Percentiles rank a stretch among this genome's conserved stretches.
These are phyloP conservation scores for Apiotrichum siamense DNA, from an alignment of 1,284 basidiomycete genomes.

Conservation along the genomic window DNA sequence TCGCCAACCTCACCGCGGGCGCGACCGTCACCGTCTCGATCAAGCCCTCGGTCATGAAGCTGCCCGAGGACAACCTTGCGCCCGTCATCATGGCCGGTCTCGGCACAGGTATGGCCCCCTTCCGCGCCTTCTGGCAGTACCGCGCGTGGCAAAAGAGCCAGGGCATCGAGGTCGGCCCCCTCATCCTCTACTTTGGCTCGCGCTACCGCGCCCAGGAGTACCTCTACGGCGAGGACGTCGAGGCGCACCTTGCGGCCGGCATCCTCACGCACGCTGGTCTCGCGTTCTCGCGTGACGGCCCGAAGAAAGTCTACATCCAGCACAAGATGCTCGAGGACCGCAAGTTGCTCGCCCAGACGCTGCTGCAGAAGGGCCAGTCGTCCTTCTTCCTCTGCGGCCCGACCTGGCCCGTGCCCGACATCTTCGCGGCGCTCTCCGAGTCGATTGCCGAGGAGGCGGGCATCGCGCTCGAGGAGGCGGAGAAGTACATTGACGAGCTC, in stretches of 20 bases:
- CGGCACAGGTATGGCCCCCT: constrained; percentile 92
- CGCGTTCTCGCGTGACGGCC: constrained; percentile 92
- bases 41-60: constrained; percentile 99
- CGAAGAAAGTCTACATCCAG: constrained; percentile 94
- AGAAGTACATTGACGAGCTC: constrained; percentile 76
- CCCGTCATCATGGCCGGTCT: constrained; percentile 98
- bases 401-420: constrained; percentile 97
- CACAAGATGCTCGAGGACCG: constrained; percentile 95
- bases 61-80: constrained; percentile 75
- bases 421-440: constrained; percentile 82
- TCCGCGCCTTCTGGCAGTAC: constrained; percentile 96
- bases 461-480: constrained; percentile 62
- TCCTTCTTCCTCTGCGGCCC: constrained; percentile 97
- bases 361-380: constrained; percentile 59
- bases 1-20: constrained; percentile 73
- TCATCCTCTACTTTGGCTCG: constrained; percentile 96
- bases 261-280: constrained; percentile 83
- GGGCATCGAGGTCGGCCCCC: constrained; percentile 69
- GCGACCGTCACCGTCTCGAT: constrained; percentile 95
- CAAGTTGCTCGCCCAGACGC: constrained; percentile 59
- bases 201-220: constrained; percentile 91
- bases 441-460: constrained; percentile 69
- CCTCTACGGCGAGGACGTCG: constrained; percentile 64
- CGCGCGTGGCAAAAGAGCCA: constrained; percentile 74
- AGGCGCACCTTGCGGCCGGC: constrained; percentile 65